phyloP scores from a whole-genome alignment of 2,329 filamentous ascomycete genomes.

The Meredithiella fracta region DNA sequence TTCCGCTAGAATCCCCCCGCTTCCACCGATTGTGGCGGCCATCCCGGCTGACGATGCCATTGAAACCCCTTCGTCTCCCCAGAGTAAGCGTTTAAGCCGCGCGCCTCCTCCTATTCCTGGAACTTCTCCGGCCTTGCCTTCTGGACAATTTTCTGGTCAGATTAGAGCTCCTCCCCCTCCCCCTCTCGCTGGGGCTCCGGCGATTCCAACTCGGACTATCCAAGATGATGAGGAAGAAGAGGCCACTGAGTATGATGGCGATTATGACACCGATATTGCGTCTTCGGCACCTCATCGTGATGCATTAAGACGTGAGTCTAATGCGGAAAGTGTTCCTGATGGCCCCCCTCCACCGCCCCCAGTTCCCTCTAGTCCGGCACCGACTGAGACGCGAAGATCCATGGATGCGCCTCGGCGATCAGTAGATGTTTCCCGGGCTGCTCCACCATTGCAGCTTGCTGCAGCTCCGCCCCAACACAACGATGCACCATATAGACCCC shows the following conservation, averaged over 20 bases:
- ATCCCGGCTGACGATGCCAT: slow-evolving; percentile 18
- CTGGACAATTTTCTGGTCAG: slow-evolving; percentile 25
- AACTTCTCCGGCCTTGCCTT: slow-evolving; percentile 27
- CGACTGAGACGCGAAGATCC: slow-evolving; percentile 38
- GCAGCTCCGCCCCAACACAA: slow-evolving; percentile 18
- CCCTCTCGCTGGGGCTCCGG: slow-evolving; percentile 35
- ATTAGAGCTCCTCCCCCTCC: slow-evolving; percentile 51
- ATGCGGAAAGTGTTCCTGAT: slow-evolving; percentile 35
- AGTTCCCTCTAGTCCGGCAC: slow-evolving; percentile 38
- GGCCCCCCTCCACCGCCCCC: slow-evolving; percentile 37
- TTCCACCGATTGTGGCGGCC: slow-evolving; percentile 23
- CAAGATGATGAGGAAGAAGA: slow-evolving; percentile 45
- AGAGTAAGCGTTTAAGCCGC: slow-evolving; percentile 39
- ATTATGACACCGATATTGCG: slow-evolving; percentile 94
- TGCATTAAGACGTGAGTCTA: slow-evolving; percentile 48
- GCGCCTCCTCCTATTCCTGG: slow-evolving; percentile 45
- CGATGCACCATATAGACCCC: slow-evolving; percentile 33
- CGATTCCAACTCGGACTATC: slow-evolving; percentile 24
- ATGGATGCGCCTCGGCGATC: slow-evolving; percentile 38
- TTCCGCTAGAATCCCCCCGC: slow-evolving; percentile 17
- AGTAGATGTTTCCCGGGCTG: slow-evolving; percentile 23
- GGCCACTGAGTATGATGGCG: slow-evolving; percentile 86
- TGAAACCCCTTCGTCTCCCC: slow-evolving; percentile 27
- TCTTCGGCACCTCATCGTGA: slow-evolving; percentile 90
- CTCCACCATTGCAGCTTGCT: slow-evolving; percentile 22